Base-by-base conservation (phyloP, 805 yeast species). In the Sugiyamaella smithiae region DNA sequence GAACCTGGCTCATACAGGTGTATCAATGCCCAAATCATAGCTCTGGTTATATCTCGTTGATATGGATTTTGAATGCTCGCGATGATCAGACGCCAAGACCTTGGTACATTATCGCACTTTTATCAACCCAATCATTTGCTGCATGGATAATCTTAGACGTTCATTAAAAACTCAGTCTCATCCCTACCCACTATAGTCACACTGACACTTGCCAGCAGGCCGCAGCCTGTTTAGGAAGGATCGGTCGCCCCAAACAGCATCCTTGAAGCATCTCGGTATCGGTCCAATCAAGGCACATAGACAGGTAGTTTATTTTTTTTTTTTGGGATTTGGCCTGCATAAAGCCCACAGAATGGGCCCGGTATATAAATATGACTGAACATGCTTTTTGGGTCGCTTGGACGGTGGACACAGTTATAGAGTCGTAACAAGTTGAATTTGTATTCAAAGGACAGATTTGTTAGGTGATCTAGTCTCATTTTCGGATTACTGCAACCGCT, bases 241-340 rank as follows among this genome's bases (percentile, higher is more conserved):
- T 35, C 38, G 12, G 38, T 35, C 38, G 38, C 38, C 38, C 20
- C 38, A 12, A 14, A 35, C 9, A 35, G 16, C 16, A n/a, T 7
- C 38, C 16, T 20, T 11, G 16, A 35, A 4, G 3, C 38, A 35
- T 35, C 38, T 6, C 38, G 11, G 11, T 35, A 35, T 35, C 38
- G 38, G 38, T 35, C 38, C 38, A 35, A 35, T 35, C 38, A 35
- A n/a, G 20, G 11, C 19, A 26, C 38, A 35, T 14, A 4, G 16
- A 19, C 20, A 3, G 22, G 16, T 14, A 19, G 20, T 35, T 35
- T 6, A 6, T 35, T 35, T 35, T 35, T 35, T 7, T 5, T 35
- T 35, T n/a, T 29, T 16, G 33, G 33, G 12, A 29, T 4, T 6
- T 26, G 8, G 12, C 33, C 16, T 29, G 33, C 33, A 29, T 29